Evolutionary conservation across 2,329 filamentous ascomycete species (phyloP).

Genomic region (Cadophora gregata): DNA sequence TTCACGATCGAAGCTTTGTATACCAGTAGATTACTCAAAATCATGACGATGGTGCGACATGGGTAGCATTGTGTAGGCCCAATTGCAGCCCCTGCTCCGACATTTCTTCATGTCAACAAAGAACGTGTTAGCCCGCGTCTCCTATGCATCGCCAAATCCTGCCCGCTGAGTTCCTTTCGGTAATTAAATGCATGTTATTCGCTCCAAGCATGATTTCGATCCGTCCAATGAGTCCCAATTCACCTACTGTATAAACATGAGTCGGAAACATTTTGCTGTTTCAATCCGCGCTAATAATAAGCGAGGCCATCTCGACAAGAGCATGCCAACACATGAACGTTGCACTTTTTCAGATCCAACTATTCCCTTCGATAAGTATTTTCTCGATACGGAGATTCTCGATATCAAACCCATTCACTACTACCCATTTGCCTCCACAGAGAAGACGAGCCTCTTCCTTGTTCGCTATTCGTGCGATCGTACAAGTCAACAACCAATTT

Average conservation of each 20-base stretch:
- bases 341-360: not conserved
- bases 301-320: not conserved
- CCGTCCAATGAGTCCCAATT: too few species aligned
- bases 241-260: not conserved
- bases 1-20: too few species aligned
- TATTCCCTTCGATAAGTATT: not conserved
- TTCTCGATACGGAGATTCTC: not conserved
- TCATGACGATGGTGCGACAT: too few species aligned
- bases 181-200: too few species aligned
- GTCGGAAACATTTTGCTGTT: not conserved
- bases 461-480: not conserved
- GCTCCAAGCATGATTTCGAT: too few species aligned
- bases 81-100: too few species aligned
- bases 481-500: not conserved
- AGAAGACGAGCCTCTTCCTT: constrained; percentile 14
- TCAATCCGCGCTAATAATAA: not conserved
- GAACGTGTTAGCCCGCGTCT: too few species aligned
- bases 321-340: not conserved
- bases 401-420: not conserved
- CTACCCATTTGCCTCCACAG: not conserved
- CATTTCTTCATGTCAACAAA: too few species aligned
- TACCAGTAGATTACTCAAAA: too few species aligned
- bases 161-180: too few species aligned
- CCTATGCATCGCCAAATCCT: too few species aligned
- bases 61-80: too few species aligned